These are phyloP conservation scores for Begonia masoniana DNA, from an alignment of 306 rosid genomes.

Conservation along the genomic window DNA sequence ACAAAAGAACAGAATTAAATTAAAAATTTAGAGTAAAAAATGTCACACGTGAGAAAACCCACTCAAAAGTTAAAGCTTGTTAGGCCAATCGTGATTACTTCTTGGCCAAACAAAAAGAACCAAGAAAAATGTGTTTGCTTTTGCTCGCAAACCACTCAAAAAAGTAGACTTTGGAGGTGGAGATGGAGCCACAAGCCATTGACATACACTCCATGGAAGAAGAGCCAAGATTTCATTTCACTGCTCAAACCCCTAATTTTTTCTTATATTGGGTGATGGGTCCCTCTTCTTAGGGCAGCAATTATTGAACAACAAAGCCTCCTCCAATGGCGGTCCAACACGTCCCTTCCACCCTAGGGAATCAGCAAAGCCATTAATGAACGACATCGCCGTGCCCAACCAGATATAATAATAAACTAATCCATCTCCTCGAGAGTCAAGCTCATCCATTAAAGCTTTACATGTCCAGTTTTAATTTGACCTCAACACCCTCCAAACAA, in stretches of 20 bases:
- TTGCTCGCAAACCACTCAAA: constrained; percentile 20
- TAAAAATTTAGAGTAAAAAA: constrained; percentile 5
- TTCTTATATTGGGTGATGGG: too few species aligned
- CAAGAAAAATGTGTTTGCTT: neutral
- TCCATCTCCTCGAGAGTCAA: constrained; percentile 40
- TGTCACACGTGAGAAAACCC: constrained; percentile 35
- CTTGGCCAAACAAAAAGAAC: too few species aligned
- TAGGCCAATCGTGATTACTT: constrained; percentile 20
- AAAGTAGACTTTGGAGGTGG: too few species aligned
- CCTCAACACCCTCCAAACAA: constrained; percentile 41
- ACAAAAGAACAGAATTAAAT: constrained; percentile 19
- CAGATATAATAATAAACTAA: constrained; percentile 15
- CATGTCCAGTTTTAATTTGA: constrained; percentile 25
- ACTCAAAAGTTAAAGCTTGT: constrained; percentile 26
- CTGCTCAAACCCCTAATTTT: too few species aligned
- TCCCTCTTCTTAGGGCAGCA: too few species aligned
- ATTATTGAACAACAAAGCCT: too few species aligned
- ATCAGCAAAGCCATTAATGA: constrained; percentile 72
- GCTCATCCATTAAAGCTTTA: constrained; percentile 27
- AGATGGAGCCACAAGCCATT: too few species aligned
- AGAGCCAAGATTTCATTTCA: too few species aligned
- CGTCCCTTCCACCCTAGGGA: constrained; percentile 53
- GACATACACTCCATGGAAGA: too few species aligned
- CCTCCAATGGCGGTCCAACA: too few species aligned
- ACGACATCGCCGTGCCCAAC: constrained; percentile 41